Evolutionary conservation across 768 basidiomycete species (phyloP), one percentile per base, ranked within the genome.

Genomic region (Dentipellis fragilis): DNA sequence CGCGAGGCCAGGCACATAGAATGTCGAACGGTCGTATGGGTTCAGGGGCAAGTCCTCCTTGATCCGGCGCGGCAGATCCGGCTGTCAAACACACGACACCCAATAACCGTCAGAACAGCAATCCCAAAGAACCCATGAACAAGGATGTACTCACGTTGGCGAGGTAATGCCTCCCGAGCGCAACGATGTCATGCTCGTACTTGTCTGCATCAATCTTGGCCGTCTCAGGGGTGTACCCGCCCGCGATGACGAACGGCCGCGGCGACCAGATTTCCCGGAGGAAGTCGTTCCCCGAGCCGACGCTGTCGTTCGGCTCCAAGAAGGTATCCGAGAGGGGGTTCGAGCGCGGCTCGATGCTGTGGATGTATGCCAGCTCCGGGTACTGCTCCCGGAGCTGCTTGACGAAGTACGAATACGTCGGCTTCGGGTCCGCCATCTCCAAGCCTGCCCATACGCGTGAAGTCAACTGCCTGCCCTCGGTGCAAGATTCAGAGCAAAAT

Each of bases 321-420:
- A 22, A 22, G 14, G 22, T 22, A 22, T 49, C 48, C 17, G 17
- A 19, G 14, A 22, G 29, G 8, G 17, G 17, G 14, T 34, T 22
- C 22, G 22, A 14, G 21, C 48, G 48, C 29, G 48, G 48, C 48
- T 49, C 48, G 10, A 49, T 16, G 22, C 17, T 14, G 22, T 49
- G 48, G 8, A 49, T 10, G 48, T 49, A 49, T 7, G 48, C 48
- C 1, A 49, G 48, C 12, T 49, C 29, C 29, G 69, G 68, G 54
- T 62, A 62, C 8, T 48, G 37, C 14, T 63, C 39, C 16, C 55
- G 58, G 47, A 71, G 19, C 35, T 64, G 23, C 10, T 50, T 21
- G 53, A 64, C 59, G 49, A 69, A 48, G 58, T 66, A 59, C 5
- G 47, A 46, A 64, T 65, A 67, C 17, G 54, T 58, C 6, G 64